These are phyloP conservation scores for Cyberlindnera mrakii DNA, from an alignment of 805 yeast species.

Conservation along the genomic window DNA sequence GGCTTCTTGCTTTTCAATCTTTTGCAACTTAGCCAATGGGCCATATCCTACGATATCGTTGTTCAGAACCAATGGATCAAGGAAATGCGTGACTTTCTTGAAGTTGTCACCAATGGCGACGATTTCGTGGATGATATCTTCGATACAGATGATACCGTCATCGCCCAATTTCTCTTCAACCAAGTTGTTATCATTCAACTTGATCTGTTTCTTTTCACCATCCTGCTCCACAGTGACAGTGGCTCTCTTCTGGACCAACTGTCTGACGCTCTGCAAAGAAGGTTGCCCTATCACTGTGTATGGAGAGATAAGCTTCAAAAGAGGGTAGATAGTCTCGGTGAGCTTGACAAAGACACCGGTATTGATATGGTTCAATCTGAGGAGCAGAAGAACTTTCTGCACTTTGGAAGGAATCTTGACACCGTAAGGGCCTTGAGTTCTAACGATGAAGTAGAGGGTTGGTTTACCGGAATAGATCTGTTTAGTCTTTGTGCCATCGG, in stretches of 20 bases:
- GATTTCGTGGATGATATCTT: constrained; percentile 73
- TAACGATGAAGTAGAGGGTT: constrained; percentile 56
- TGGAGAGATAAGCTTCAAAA: constrained; percentile 64
- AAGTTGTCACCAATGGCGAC: constrained; percentile 58
- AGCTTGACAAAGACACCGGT: constrained; percentile 69
- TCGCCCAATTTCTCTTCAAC: constrained; percentile 71
- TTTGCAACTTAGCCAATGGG: constrained; percentile 63
- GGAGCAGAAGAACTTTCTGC: constrained; percentile 47
- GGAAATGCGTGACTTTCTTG: constrained; percentile 52
- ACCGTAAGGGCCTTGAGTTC: constrained; percentile 61
- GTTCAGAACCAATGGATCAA: constrained; percentile 64
- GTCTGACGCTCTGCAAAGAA: constrained; percentile 65
- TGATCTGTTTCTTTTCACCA: constrained; percentile 32
- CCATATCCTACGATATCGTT: constrained; percentile 72
- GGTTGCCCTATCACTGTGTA: constrained; percentile 72
- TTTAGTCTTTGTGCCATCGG: constrained; percentile 28
- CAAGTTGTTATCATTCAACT: constrained; percentile 66
- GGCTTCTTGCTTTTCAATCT: constrained; percentile 49
- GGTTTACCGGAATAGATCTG: constrained; percentile 36
- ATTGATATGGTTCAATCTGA: constrained; percentile 54
- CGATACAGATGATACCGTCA: constrained; percentile 69
- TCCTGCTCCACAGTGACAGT: constrained; percentile 38
- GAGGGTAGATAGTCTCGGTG: constrained; percentile 52
- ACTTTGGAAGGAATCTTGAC: constrained; percentile 64
- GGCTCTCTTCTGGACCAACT: constrained; percentile 73